Evolutionary conservation across 331 rosid genomes (phyloP), one percentile per base, ranked within the genome.

Genomic region (Quercus phellos): DNA sequence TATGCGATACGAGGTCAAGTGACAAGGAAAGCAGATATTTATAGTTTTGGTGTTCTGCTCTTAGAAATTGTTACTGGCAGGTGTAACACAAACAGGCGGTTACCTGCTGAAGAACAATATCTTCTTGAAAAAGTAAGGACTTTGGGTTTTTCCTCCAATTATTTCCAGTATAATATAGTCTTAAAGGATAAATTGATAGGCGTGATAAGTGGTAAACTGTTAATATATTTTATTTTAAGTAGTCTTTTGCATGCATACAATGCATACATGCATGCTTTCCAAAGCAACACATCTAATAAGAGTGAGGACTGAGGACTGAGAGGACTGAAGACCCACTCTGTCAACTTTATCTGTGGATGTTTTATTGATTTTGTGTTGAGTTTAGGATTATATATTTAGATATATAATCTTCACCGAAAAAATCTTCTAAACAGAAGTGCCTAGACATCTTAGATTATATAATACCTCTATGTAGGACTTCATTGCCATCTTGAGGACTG

Each of bases 21-120:
- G 76, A 94, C 98, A 27, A 90, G 95, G 87, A 92, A 88, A 87
- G 81, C 97, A 24, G 97, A 91, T 78, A 76, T 89, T 30, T 94
- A 94, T 61, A 90, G 98, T 81, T 94, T 91, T 80, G 98, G 98
- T 56, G 89, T 94, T 79, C 80, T 94, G 55, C 75, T 91, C 43
- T 32, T 94, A 51, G 98, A 94, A 82, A 92, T 94, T 77, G 90
- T 94, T 72, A 87, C 93, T 76, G 98, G 98, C 77, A 90, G 93
- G 85, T 26, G 72, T 73, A 90, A 94, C 88, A 90, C 93, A 78
- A 90, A 89, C 74, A 88, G 83, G 77, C 83, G 85, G 21, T 88
- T 94, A 76, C 95, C 96, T 58, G 63, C 68, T 18, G 82, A 82
- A 73, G 96, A 90, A 30, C 94, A 80, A 34, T 88, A 84, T 87